Base-by-base conservation (phyloP, 306 rosid species). In the Biancaea sappan region DNA sequence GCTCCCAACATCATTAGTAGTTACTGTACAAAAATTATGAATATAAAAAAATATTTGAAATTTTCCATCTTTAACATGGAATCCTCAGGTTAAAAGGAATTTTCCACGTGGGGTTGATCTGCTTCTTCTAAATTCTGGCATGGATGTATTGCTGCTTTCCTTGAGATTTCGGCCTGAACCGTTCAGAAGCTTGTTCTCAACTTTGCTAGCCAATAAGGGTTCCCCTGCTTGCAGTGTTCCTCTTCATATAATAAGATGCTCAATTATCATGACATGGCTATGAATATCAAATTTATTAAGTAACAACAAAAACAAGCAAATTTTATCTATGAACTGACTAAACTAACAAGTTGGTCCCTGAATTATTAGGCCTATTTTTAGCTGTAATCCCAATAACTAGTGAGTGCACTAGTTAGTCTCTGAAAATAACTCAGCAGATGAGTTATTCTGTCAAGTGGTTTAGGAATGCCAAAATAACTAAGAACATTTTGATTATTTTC, bases 41-140 rank as follows among this genome's bases (percentile, higher is more conserved):
- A n/a, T 21, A 72, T 65, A 15, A 73, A 48, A 47, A 2, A 18
- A 73, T 57, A 41, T 19, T n/a, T 35, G 56, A 10, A 35, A 19
- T 4, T 22, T 38, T 67, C 54, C 61, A 25, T 28, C 5, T 59
- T 40, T 46, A 61, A 37, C 48, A 31, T 26, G 63, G 71, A 72
- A 75, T 79, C 82, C 79, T 85, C 86, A 91, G 47, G 92, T 79
- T 43, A 75, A 61, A 59, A 79, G 81, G 83, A 86, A 83, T 73
- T 94, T 87, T 32, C 98, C 94, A 8, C 96, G 97, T 37, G 98
- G 97, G 10, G 97, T 86, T 1, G 98, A 91, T 38, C 86, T 87
- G 77, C 97, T 94, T 78, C 98, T 91, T 60, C 88, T 86, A 32
- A 76, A 65, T 22, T 91, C 97, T 9, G 88, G 68, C 85, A 81